A percentile compares a stretch with the other conserved stretches of the same genome.
Evolutionary conservation across 129 eudicot genomes (phyloP).

Genomic region (Pittosporum tobira): DNA sequence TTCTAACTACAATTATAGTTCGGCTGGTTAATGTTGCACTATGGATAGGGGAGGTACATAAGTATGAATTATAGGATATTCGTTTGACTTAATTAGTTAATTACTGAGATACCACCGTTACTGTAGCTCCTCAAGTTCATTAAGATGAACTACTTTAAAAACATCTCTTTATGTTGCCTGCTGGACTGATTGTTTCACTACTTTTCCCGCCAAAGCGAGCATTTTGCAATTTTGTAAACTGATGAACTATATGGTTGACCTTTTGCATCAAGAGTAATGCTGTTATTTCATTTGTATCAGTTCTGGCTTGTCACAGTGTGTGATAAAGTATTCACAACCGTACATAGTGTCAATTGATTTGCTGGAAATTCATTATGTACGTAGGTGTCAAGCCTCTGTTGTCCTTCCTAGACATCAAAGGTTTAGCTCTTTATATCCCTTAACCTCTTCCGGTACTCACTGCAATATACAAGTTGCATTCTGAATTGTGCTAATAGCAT

Average conservation of each 20-base stretch:
- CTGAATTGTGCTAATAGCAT: too few species aligned
- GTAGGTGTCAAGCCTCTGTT: not conserved
- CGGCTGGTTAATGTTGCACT: too few species aligned
- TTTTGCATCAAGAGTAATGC: not conserved
- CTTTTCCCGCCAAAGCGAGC: not conserved
- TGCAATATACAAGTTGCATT: not conserved
- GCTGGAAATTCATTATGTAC: not conserved
- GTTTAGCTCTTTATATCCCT: not conserved
- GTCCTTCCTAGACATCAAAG: too few species aligned
- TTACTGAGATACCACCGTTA: not conserved
- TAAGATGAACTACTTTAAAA: not conserved
- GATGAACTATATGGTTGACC: not conserved
- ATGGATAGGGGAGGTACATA: not conserved
- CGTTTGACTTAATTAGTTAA: not conserved
- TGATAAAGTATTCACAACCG: not conserved
- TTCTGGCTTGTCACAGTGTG: not conserved
- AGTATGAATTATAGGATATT: not conserved
- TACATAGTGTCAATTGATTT: not conserved
- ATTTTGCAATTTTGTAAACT: not conserved
- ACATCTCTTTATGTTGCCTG: not conserved
- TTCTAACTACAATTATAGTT: too few species aligned
- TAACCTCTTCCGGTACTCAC: not conserved
- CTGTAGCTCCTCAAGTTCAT: not conserved
- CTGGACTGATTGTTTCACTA: not conserved
- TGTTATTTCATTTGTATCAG: not conserved